Conservation (phyloP, 2,329 filamentous ascomycete genomes). For the Neofusicoccum laricinum region DNA sequence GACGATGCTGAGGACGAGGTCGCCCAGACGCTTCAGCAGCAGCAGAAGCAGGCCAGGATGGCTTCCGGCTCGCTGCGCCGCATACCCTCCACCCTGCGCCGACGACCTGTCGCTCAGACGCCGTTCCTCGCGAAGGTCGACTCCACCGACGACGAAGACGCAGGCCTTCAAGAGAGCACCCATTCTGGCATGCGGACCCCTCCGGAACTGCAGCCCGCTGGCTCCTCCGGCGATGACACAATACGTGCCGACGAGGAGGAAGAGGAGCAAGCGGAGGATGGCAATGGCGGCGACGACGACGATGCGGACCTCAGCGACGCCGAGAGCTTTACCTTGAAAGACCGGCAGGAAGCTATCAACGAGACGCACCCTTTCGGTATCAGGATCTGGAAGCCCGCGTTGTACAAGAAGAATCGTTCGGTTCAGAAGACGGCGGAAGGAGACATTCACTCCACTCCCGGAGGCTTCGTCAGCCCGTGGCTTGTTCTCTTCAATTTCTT, state of each 20-base stretch:
- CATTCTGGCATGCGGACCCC: background rate
- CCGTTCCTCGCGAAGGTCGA: constrained; percentile 50
- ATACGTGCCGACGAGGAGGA: constrained; percentile 41
- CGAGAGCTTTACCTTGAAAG: constrained; percentile 96
- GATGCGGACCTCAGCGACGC: constrained; percentile 79
- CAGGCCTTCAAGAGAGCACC: constrained; percentile 21
- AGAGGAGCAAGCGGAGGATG: constrained; percentile 45
- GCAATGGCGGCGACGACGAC: constrained; percentile 58
- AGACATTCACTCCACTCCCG: constrained; percentile 93
- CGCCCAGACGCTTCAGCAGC: constrained; percentile 58
- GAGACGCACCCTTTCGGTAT: constrained; percentile 98
- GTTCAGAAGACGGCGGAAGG: constrained; percentile 95
- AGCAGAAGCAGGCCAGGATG: constrained; percentile 26
- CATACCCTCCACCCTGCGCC: constrained; percentile 51
- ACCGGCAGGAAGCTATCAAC: constrained; percentile 96
- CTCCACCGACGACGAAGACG: constrained; percentile 31
- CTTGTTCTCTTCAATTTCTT: constrained; percentile 83
- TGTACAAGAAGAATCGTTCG: constrained; percentile 97
- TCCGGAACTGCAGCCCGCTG: constrained; percentile 25
- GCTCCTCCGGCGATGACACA: constrained; percentile 37
- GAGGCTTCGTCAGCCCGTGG: constrained; percentile 79
- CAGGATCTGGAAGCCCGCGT: constrained; percentile 94
- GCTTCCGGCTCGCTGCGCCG: constrained; percentile 44
- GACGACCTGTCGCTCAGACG: constrained; percentile 46
- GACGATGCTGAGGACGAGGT: constrained; percentile 85